Conservation (phyloP, 352 stramenopile species). For the Globisporangium yorkense region DNA sequence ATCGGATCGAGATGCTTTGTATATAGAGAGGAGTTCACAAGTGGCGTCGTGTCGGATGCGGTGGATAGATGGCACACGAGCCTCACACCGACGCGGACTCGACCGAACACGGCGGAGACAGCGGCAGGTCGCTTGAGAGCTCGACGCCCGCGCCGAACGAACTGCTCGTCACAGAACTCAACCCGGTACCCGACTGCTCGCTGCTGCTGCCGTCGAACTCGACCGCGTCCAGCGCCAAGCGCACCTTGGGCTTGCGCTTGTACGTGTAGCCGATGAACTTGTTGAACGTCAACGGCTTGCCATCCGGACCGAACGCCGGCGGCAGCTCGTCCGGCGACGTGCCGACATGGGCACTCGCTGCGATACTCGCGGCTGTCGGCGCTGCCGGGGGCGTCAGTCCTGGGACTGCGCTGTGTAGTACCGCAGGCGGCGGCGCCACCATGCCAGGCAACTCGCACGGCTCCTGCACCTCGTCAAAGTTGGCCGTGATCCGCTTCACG, state of each 20-base stretch:
- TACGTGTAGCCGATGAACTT: slow-evolving; percentile 92
- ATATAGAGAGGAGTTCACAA: too few species aligned
- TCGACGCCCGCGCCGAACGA: too few species aligned
- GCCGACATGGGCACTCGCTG: slow-evolving; percentile 7
- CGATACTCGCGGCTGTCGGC: slow-evolving; percentile 10
- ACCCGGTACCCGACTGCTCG: neutral
- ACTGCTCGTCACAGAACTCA: too few species aligned
- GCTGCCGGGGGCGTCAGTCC: neutral
- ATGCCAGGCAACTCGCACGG: slow-evolving; percentile 25
- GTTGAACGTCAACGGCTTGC: slow-evolving; percentile 84
- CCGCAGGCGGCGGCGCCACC: neutral
- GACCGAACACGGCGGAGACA: neutral
- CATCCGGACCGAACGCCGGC: slow-evolving; percentile 51
- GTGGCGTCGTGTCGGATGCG: neutral
- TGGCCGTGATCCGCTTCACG: slow-evolving; percentile 86
- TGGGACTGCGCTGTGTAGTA: too few species aligned
- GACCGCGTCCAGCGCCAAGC: slow-evolving; percentile 69
- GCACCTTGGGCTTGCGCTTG: slow-evolving; percentile 83
- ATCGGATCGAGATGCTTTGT: too few species aligned
- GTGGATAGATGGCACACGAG: neutral
- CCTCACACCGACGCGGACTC: neutral
- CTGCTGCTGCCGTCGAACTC: slow-evolving; percentile 36
- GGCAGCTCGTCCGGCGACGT: slow-evolving; percentile 19
- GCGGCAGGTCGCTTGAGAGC: neutral
- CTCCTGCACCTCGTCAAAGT: slow-evolving; percentile 97